A percentile compares a stretch with the other conserved stretches of the same genome.
These are phyloP conservation scores for Globisporangium megalacanthum DNA, from an alignment of 352 stramenopile genomes.

Conservation along the genomic window DNA sequence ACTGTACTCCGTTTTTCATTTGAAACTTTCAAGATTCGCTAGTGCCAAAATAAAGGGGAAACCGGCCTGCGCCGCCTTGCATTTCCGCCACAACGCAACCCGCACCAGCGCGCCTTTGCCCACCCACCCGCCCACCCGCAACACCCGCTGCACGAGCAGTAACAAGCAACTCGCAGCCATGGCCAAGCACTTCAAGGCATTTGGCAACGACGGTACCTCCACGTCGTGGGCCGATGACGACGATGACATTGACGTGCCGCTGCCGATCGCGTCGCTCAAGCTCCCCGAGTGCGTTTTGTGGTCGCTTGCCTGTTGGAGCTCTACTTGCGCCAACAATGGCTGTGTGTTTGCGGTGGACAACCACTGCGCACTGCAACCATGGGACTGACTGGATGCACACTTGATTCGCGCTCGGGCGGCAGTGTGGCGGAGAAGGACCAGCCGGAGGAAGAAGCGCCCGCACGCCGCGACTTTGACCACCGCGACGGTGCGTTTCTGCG, in stretches of 20 bases:
- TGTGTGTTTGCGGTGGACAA: background rate
- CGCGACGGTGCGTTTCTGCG: background rate
- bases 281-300: conserved; percentile 35
- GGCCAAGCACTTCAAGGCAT: conserved; percentile 56
- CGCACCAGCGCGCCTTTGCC: background rate
- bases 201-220: conserved; percentile 31
- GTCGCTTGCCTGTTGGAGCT: background rate
- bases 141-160: background rate
- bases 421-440: conserved; percentile 28
- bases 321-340: background rate
- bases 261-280: conserved; percentile 33
- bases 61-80: background rate
- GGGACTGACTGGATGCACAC: background rate
- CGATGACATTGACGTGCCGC: conserved; percentile 56
- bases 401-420: background rate
- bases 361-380: background rate
- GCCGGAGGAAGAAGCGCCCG: conserved; percentile 17
- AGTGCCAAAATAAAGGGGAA: background rate
- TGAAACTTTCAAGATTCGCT: background rate
- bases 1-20: background rate
- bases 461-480: conserved; percentile 15
- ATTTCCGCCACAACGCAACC: background rate
- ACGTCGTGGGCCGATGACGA: conserved; percentile 70
- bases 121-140: background rate
- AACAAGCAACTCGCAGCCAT: conserved; percentile 14